Conservation (phyloP, 140 eudicot genomes). For the Oenanthe javanica region DNA sequence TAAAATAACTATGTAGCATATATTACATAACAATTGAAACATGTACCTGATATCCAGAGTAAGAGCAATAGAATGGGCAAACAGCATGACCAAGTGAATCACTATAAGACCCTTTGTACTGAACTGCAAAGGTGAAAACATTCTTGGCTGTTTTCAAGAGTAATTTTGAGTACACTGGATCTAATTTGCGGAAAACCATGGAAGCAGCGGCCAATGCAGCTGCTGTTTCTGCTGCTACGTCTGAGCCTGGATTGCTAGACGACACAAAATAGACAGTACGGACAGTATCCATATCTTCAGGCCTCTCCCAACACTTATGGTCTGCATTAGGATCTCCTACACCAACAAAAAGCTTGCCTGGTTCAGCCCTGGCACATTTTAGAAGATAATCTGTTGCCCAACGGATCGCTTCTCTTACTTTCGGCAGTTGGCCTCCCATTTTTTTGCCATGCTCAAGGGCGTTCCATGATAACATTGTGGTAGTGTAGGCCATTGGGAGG, state of each 20-base stretch:
- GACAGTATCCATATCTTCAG: slow-evolving; percentile 89
- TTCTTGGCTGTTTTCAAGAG: slow-evolving; percentile 56
- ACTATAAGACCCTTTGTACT: slow-evolving; percentile 73
- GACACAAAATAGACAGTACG: slow-evolving; percentile 69
- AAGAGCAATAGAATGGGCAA: slow-evolving; percentile 94
- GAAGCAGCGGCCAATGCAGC: slow-evolving; percentile 94
- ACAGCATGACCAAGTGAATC: slow-evolving; percentile 81
- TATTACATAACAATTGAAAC: not conserved
- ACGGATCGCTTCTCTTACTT: slow-evolving; percentile 53
- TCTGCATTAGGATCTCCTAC: slow-evolving; percentile 92
- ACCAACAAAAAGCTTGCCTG: slow-evolving; percentile 72
- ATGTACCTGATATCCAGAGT: slow-evolving; percentile 74
- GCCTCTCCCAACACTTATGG: slow-evolving; percentile 96
- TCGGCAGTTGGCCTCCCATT: slow-evolving; percentile 48
- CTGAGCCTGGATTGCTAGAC: slow-evolving; percentile 71
- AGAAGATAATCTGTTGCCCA: slow-evolving; percentile 93
- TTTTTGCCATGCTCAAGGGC: slow-evolving; percentile 60
- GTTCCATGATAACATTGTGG: slow-evolving; percentile 84
- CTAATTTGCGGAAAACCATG: slow-evolving; percentile 53
- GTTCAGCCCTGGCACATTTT: slow-evolving; percentile 75
- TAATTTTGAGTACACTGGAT: slow-evolving; percentile 37
- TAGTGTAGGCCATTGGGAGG: slow-evolving; percentile 87
- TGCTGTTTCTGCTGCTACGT: slow-evolving; percentile 92
- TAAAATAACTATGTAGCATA: not conserved
- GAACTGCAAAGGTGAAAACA: slow-evolving; percentile 64